Evolutionary conservation across 2,329 filamentous ascomycete species (phyloP), one percentile per base, ranked within the genome.

Genomic region (Penicillium sp.): DNA sequence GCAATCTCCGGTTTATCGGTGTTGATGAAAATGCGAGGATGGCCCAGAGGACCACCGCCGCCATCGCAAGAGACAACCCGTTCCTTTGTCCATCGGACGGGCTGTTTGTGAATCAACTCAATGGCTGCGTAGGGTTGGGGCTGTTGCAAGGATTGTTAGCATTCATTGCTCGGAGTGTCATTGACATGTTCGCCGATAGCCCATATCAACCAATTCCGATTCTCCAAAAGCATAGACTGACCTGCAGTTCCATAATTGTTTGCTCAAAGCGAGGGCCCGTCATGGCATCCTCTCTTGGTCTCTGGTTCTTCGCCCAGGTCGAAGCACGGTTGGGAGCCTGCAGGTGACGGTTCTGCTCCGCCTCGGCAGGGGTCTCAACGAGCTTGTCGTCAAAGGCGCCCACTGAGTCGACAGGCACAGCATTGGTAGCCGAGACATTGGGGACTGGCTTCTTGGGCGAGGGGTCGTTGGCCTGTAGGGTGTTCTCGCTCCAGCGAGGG

Each of bases 21-120:
- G 78, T 99, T 99, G 83, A 99, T 99, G 74, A 91, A 99, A 77
- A 99, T 88, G 69, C 85, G 84, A 50, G 94, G 94, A 74, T 99
- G 94, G 45, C 94, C 94, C 55, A 90, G 79, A 30, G 92, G 88
- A 47, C 93, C 94, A 64, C 92, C 92, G 58, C 93, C 94, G 58
- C 94, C 94, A 68, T 97, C 92, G 72, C 94, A 99, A 46, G 86
- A 86, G 52, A 95, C 93, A 49, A 89, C 76, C 60, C 86, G 84
- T 62, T 90, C 83, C 71, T 96, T 87, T 59, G 87, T 90, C 93
- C 94, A 99, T 73, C 85, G 83, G 35, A 99, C 94, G 20, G 92
- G 93, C 76, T 97, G 89, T 80, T 92, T 87, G 82, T 99, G 94
- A 69, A 97, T 92, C 73, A 99, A 84, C 65, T 95, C 90, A 69